Evolutionary conservation across 345 rosid species (phyloP), one percentile per base, ranked within the genome.

Genomic region (Salix arbutifolia): DNA sequence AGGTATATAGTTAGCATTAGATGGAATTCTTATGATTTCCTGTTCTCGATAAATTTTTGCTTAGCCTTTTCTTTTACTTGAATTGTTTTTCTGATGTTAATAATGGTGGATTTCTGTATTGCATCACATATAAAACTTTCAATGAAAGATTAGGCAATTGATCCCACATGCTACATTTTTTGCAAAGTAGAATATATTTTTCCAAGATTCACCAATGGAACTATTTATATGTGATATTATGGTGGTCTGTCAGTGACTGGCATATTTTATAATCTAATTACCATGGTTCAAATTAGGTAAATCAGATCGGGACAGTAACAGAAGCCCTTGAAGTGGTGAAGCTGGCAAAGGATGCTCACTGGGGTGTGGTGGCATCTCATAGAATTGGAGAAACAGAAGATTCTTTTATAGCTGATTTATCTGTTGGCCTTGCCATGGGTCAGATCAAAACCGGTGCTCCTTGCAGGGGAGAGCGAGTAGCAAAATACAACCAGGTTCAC

Each of bases 391-490:
- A 96, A 86, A 93, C 94, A 48, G 91, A 88, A 77, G 99, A 96
- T 80, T 87, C 97, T 77, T 96, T 93, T 85, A 90, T 92, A 68
- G 88, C 98, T 11, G 98, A 96, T 86, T 87, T 96, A 76, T 88
- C 98, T 37, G 98, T 96, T 68, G 99, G 98, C 74, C 84, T 96
- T 50, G 86, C 89, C 50, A 84, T 95, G 5, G 96, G 93, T 78
- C 94, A 89, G 85, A 90, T 96, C 77, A 93, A 93, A 86, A 90
- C 97, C 66, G 99, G 99, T 74, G 99, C 98, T 85, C 99, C 99
- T 76, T 91, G 94, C 88, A 85, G 99, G 76, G 98, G 99, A 77
- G 99, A 96, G 86, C 88, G 98, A 53, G 76, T 94, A 62, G 92
- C 92, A 67, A 96, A 96, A 80, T 96, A 93, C 87, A 96, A 96